Base-by-base conservation (phyloP, 1,284 basidiomycete genomes). In the Puccinia hordei region DNA sequence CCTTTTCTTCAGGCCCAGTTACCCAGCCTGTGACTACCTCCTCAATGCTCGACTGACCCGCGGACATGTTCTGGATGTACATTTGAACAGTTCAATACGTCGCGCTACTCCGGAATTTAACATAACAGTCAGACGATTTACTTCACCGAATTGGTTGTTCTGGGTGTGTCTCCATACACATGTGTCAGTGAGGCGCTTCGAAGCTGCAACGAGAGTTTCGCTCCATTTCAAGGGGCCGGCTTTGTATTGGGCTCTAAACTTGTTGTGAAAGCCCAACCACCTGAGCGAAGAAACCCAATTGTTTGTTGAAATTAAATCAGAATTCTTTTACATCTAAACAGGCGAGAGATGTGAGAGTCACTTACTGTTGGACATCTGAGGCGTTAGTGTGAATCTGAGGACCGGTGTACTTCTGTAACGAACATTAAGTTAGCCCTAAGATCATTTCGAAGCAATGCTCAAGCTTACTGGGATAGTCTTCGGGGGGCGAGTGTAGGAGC, bases 131-230 rank as follows among this genome's bases (percentile, higher is more conserved):
- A 13, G 15, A 22, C 10, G n/a, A 44, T 27, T 73, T 53, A 80
- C 78, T 61, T 80, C 78, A 33, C 78, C 78, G 27, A 30, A 65
- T 53, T 17, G 17, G 44, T 80, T 80, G 46, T 65, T 72, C 17
- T 19, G 19, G 24, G 78, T 63, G 51, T 80, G 78, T 22, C 27
- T 15, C 78, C 78, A 80, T 24, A 73, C 55, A 53, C 78, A 80
- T 9, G 35, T 57, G 44, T 65, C 59, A 27, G 59, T 51, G 27
- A 72, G 27, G 17, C 44, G 19, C 69, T 80, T 73, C 13, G 78
- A 69, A 8, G 59, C 41, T 27, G 55, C 27, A 2, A 61, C 69
- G 2, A 80, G n/a, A 17, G 30, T 33, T 30, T 33, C 9, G 30
- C 41, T 80, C 78, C 78, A 80, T 33, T 41, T 61, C 0, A 80